phyloP scores from a whole-genome alignment of 2,329 filamentous ascomycete species.

The Fusarium cicatricum region DNA sequence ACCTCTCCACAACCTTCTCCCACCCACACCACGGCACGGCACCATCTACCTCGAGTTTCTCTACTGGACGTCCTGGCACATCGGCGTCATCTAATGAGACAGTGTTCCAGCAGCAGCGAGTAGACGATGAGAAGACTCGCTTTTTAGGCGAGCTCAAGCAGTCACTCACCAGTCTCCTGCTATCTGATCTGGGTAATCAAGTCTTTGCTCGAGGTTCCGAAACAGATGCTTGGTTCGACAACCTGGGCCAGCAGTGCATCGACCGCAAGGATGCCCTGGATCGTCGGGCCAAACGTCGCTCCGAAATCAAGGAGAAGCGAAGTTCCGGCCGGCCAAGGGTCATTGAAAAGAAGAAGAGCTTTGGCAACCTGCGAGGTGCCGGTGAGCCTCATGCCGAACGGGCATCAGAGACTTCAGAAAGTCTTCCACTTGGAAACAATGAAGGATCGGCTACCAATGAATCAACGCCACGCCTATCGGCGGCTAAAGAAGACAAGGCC shows the following conservation, averaged over 20 bases:
- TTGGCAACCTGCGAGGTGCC: conserved; percentile 67
- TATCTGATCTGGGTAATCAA: conserved; percentile 88
- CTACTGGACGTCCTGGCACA: conserved; percentile 67
- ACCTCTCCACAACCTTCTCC: conserved; percentile 61
- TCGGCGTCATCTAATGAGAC: conserved; percentile 74
- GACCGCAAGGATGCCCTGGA: conserved; percentile 67
- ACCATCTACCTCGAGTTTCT: conserved; percentile 57
- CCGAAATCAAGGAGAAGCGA: conserved; percentile 53
- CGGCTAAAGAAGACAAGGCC: conserved; percentile 40
- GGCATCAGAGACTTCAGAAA: conserved; percentile 50
- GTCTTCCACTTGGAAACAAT: conserved; percentile 49
- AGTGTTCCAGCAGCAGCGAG: conserved; percentile 67
- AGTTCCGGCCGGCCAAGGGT: conserved; percentile 59
- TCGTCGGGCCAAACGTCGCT: conserved; percentile 53
- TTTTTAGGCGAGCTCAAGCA: conserved; percentile 83
- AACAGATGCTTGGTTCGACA: conserved; percentile 87
- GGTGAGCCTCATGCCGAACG: conserved; percentile 52
- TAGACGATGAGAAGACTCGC: conserved; percentile 74
- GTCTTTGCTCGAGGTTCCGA: conserved; percentile 91
- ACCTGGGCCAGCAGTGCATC: conserved; percentile 71
- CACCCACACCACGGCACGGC: conserved; percentile 52
- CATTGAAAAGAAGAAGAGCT: conserved; percentile 74
- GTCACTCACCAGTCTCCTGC: conserved; percentile 80
- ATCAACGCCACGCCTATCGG: conserved; percentile 37
- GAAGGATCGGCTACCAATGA: conserved; percentile 49